phyloP scores from a whole-genome alignment of 306 rosid species.

The Abrus pulchellus region DNA sequence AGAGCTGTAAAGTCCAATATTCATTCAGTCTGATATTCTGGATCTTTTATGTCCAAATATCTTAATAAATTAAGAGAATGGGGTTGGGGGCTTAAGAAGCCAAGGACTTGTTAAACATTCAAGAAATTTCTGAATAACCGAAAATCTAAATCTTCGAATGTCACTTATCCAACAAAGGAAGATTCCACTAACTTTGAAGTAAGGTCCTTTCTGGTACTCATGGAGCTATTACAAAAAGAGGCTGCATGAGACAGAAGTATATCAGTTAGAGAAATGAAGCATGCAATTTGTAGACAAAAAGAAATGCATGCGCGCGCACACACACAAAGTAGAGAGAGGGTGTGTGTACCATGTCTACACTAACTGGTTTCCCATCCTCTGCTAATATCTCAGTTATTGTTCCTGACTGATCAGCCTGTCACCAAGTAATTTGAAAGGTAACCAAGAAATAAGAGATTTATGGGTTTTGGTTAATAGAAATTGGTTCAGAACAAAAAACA shows the following conservation, averaged over 20 bases:
- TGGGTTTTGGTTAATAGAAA: not conserved
- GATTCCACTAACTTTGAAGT: constrained; percentile 42
- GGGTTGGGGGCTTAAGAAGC: not conserved
- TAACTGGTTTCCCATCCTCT: constrained; percentile 86
- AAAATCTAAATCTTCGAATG: constrained; percentile 38
- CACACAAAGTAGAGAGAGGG: not conserved
- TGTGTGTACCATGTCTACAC: constrained; percentile 72
- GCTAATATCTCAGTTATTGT: constrained; percentile 73
- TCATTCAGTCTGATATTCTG: constrained; percentile 38
- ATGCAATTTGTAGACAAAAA: not conserved
- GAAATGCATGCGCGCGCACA: not conserved
- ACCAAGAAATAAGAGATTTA: constrained; percentile 24
- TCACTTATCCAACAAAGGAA: constrained; percentile 41
- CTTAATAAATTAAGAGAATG: constrained; percentile 20
- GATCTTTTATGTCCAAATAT: constrained; percentile 34
- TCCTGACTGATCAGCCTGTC: constrained; percentile 94
- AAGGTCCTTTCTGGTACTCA: constrained; percentile 56
- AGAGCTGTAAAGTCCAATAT: constrained; percentile 33
- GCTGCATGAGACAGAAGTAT: constrained; percentile 59
- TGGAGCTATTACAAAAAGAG: constrained; percentile 70
- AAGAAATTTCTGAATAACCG: constrained; percentile 5
- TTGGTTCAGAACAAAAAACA: not conserved
- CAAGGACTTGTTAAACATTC: constrained; percentile 29
- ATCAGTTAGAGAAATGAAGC: constrained; percentile 38
- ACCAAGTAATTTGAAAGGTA: constrained; percentile 25